Percentiles rank a stretch among this genome's conserved stretches.
Evolutionary conservation across 768 basidiomycete species (phyloP).

Genomic region (Tulasnella sp.): DNA sequence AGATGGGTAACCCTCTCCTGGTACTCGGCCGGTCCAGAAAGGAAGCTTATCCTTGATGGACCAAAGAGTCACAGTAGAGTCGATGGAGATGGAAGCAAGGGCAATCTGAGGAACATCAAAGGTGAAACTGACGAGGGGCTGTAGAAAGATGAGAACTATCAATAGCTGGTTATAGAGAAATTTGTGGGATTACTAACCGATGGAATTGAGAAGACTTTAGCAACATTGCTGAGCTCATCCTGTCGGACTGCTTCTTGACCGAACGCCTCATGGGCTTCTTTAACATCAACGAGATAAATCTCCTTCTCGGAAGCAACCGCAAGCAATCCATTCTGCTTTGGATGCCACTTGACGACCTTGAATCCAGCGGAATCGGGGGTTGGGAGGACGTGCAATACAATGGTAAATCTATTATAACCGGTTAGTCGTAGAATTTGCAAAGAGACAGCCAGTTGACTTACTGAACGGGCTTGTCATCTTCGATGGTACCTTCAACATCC

Average conservation of each 20-base stretch:
- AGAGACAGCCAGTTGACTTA: too few species aligned
- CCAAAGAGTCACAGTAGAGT: slow-evolving; percentile 73
- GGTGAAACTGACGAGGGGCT: slow-evolving; percentile 75
- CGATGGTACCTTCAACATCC: slow-evolving; percentile 72
- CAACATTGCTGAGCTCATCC: slow-evolving; percentile 53
- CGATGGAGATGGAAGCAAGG: slow-evolving; percentile 68
- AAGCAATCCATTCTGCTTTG: slow-evolving; percentile 62
- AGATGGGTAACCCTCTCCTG: slow-evolving; percentile 68
- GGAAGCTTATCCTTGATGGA: slow-evolving; percentile 63
- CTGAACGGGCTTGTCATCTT: slow-evolving; percentile 68
- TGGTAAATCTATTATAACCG: slow-evolving; percentile 14
- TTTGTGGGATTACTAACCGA: slow-evolving; percentile 47
- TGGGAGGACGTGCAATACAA: slow-evolving; percentile 17
- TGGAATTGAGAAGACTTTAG: slow-evolving; percentile 52
- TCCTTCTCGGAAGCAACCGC: slow-evolving; percentile 72
- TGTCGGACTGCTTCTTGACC: slow-evolving; percentile 55
- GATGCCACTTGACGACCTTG: slow-evolving; percentile 81
- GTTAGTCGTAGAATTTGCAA: not conserved
- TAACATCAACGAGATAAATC: slow-evolving; percentile 63
- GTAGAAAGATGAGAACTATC: slow-evolving; percentile 3
- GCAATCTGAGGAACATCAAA: slow-evolving; percentile 68
- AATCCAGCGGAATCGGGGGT: slow-evolving; percentile 54
- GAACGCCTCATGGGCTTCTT: slow-evolving; percentile 44
- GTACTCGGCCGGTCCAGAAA: slow-evolving; percentile 62
- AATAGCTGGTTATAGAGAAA: too few species aligned